Conservation (phyloP, 192 early-diverging fungal genomes). For the Coemansia sp. region DNA sequence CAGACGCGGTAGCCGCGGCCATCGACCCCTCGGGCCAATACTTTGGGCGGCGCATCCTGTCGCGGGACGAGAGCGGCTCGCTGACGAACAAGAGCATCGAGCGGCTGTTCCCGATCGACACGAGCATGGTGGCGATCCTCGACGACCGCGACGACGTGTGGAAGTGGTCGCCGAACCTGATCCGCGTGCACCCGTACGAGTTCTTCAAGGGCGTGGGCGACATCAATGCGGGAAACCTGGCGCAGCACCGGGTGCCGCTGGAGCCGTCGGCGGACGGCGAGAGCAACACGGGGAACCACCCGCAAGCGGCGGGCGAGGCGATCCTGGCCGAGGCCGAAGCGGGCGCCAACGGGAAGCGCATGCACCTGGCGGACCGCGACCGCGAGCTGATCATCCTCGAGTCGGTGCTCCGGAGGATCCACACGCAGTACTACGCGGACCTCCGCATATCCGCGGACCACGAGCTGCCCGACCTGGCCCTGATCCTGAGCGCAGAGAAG, state of each 20-base stretch:
- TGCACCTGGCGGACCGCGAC: conserved; percentile 55
- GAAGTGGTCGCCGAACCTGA: conserved; percentile 85
- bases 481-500: conserved; percentile 64
- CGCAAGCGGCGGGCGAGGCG: conserved; percentile 19
- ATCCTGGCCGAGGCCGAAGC: conserved; percentile 20
- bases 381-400: conserved; percentile 56
- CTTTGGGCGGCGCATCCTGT: conserved; percentile 89
- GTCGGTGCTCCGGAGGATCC: conserved; percentile 63
- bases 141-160: conserved; percentile 98
- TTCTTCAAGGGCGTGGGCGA: conserved; percentile 96
- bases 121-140: conserved; percentile 93
- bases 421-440: conserved; percentile 64
- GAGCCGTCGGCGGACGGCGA: neutral
- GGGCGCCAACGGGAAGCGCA: neutral
- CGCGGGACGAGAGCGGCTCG: conserved; percentile 89
- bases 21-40: conserved; percentile 79
- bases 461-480: conserved; percentile 33
- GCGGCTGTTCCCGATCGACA: conserved; percentile 90
- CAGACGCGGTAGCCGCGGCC: conserved; percentile 77
- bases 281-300: conserved; percentile 8
- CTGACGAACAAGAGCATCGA: conserved; percentile 75
- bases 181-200: conserved; percentile 85
- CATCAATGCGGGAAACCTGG: conserved; percentile 72
- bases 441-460: conserved; percentile 12
- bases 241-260: conserved; percentile 1